phyloP scores from a whole-genome alignment of 768 basidiomycete genomes.

The Mycena filopes region DNA sequence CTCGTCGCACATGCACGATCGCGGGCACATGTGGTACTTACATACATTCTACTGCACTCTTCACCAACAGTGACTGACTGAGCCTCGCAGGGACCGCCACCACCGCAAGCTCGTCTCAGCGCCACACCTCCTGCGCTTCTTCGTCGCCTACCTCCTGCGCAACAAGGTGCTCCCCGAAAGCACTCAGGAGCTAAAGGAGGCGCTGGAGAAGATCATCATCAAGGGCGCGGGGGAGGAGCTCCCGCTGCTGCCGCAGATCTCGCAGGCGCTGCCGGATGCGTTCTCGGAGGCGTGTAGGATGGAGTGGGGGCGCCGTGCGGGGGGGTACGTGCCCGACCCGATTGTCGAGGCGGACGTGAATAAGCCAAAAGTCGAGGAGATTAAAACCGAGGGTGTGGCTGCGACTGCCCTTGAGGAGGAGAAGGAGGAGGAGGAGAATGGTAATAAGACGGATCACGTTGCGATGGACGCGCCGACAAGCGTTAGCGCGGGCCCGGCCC shows the following conservation, averaged over 20 bases:
- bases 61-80: too few species aligned
- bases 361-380: not conserved
- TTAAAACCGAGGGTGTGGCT: not conserved
- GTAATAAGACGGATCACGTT: too few species aligned
- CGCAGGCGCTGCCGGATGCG: constrained; percentile 22
- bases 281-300: constrained; percentile 42
- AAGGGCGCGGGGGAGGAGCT: constrained; percentile 12
- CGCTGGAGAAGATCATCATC: constrained; percentile 46
- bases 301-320: constrained; percentile 41
- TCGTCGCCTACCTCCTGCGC: constrained; percentile 18
- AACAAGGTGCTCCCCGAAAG: constrained; percentile 12
- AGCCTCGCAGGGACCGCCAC: constrained; percentile 7
- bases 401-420: too few species aligned
- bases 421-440: too few species aligned
- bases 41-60: too few species aligned
- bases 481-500: too few species aligned
- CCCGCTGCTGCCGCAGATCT: not conserved
- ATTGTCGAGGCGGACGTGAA: constrained; percentile 36
- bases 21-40: too few species aligned
- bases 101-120: constrained; percentile 20
- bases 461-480: too few species aligned
- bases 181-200: constrained; percentile 44
- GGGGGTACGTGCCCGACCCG: constrained; percentile 39
- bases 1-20: constrained; percentile 20
- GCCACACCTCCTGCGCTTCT: constrained; percentile 26